Percentiles rank a stretch among this genome's conserved stretches.
phyloP scores from a whole-genome alignment of 176 grass and related monocot species.

The Eragrostis curvula region DNA sequence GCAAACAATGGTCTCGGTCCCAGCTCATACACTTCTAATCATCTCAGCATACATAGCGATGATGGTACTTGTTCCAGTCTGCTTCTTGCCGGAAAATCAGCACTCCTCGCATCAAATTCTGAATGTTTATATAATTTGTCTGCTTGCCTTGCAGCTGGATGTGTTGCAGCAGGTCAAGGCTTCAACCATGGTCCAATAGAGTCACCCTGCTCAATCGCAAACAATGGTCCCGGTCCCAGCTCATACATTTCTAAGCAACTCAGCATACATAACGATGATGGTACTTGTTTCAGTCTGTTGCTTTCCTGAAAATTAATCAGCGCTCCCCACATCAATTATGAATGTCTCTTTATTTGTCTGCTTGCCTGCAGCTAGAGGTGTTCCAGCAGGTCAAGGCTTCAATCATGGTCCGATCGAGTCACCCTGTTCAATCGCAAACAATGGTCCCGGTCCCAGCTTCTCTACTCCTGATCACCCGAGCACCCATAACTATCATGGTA shows the following conservation, averaged over 20 bases:
- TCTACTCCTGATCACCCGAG: neutral
- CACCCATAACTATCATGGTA: neutral
- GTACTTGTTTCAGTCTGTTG: neutral
- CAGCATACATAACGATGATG: neutral
- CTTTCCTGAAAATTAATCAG: no score
- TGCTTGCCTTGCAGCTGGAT: no score
- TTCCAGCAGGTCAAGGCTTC: neutral
- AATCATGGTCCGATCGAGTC: neutral
- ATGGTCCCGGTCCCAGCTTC: neutral
- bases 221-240: neutral
- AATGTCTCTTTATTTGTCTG: no score
- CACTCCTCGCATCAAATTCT: no score
- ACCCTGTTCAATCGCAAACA: neutral
- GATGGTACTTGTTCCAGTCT: neutral
- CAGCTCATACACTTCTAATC: neutral
- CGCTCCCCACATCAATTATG: no score
- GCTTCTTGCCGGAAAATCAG: neutral
- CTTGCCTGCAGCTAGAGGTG: neutral
- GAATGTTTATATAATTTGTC: neutral
- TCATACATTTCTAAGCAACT: neutral
- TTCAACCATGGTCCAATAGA: no score
- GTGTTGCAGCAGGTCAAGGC: no score
- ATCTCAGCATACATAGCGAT: neutral
- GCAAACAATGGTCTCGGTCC: neutral
- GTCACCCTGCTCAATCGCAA: neutral